Evolutionary conservation across 192 early-diverging fungal species (phyloP).

Genomic region (Umbelopsis ramanniana): DNA sequence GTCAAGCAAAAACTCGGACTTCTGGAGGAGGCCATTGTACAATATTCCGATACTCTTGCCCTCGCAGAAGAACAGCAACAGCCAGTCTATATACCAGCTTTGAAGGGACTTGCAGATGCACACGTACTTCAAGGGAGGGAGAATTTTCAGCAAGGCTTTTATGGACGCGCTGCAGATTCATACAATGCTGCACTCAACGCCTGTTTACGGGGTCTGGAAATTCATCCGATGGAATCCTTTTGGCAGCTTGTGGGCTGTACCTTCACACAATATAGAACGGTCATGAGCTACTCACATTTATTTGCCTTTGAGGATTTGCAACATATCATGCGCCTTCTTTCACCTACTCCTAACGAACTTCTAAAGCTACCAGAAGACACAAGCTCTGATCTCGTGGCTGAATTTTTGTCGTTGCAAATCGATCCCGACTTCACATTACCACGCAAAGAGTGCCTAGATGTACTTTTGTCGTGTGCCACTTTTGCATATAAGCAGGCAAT

Average conservation of each 20-base stretch:
- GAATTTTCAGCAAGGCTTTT: slow-evolving; percentile 63
- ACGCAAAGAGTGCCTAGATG: slow-evolving; percentile 40
- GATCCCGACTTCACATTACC: slow-evolving; percentile 36
- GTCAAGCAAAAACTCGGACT: slow-evolving; percentile 60
- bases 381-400: slow-evolving; percentile 30
- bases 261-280: slow-evolving; percentile 49
- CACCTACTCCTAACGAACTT: slow-evolving; percentile 34
- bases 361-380: slow-evolving; percentile 43
- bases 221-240: slow-evolving; percentile 41
- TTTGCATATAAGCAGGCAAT: slow-evolving; percentile 59
- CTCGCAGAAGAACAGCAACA: slow-evolving; percentile 41
- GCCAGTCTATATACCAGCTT: slow-evolving; percentile 46
- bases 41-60: slow-evolving; percentile 44
- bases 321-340: slow-evolving; percentile 27
- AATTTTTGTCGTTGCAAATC: slow-evolving; percentile 23
- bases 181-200: slow-evolving; percentile 50
- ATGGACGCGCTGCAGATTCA: slow-evolving; percentile 66
- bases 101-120: slow-evolving; percentile 57
- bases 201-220: slow-evolving; percentile 27
- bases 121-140: slow-evolving; percentile 54
- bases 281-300: slow-evolving; percentile 52
- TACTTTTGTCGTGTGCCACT: slow-evolving; percentile 50
- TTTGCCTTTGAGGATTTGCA: slow-evolving; percentile 36
- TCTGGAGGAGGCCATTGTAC: slow-evolving; percentile 54
- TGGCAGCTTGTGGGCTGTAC: slow-evolving; percentile 70